Percentiles rank a stretch among this genome's conserved stretches.
Evolutionary conservation across 1,284 basidiomycete genomes (phyloP).

Genomic region (Mycena citricolor): DNA sequence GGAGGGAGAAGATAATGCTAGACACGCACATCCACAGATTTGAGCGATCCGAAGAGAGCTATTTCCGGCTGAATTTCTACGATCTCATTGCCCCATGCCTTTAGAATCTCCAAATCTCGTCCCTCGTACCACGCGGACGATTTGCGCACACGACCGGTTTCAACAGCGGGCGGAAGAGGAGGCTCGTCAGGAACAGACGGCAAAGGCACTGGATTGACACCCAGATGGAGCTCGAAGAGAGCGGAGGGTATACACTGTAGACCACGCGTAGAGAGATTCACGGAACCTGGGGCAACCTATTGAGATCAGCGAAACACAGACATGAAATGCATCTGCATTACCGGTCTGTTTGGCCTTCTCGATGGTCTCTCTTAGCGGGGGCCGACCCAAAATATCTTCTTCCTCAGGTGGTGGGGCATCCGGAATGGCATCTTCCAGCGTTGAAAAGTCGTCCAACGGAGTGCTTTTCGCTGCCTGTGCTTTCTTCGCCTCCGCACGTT

Average conservation of each 20-base stretch:
- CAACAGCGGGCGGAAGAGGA: conserved; percentile 44
- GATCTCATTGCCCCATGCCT: conserved; percentile 77
- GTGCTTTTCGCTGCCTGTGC: conserved; percentile 31
- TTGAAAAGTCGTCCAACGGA: conserved; percentile 33
- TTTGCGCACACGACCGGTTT: conserved; percentile 38
- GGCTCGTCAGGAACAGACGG: conserved; percentile 64
- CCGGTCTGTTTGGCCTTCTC: conserved; percentile 75
- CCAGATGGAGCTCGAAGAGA: conserved; percentile 77
- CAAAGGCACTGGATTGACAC: conserved; percentile 63
- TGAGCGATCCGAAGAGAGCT: conserved; percentile 76
- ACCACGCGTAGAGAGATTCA: conserved; percentile 71
- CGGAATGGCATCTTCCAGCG: conserved; percentile 49
- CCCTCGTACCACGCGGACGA: conserved; percentile 72
- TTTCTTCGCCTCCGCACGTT: conserved; percentile 72
- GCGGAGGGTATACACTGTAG: conserved; percentile 71
- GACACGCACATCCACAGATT: conserved; percentile 65
- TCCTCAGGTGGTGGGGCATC: conserved; percentile 38
- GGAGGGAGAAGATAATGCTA: conserved; percentile 1
- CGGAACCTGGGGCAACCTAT: conserved; percentile 51
- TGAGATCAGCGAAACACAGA: conserved; percentile 43
- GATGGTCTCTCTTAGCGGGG: conserved; percentile 71
- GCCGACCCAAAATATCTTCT: conserved; percentile 63
- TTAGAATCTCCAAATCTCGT: conserved; percentile 70
- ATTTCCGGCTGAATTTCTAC: conserved; percentile 76
- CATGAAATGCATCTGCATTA: conserved; percentile 33